phyloP scores from a whole-genome alignment of 306 rosid genomes.

The Quercus berberidifolia region DNA sequence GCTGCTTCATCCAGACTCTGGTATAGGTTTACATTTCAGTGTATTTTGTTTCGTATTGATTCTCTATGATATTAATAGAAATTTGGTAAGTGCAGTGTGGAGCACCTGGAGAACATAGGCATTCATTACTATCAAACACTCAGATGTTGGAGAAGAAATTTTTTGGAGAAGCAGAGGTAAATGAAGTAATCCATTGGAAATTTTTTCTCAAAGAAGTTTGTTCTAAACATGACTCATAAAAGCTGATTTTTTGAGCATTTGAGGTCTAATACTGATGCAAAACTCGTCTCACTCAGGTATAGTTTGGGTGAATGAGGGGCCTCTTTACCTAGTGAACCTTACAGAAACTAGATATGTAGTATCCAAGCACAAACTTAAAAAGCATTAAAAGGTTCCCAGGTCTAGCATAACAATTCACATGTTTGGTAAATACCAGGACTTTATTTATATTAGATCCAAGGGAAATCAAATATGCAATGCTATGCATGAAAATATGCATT shows the following conservation, averaged over 20 bases:
- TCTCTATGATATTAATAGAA: not conserved
- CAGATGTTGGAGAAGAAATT: constrained; percentile 81
- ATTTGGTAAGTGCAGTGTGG: constrained; percentile 23
- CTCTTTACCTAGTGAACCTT: no score
- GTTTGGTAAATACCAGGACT: no score
- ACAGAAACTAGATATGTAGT: no score
- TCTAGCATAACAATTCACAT: no score
- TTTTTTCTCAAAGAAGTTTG: not conserved
- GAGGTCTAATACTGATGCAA: no score
- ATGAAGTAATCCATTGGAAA: not conserved
- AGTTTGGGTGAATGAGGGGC: no score
- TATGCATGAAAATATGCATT: no score
- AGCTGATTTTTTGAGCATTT: not conserved
- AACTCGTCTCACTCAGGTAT: no score
- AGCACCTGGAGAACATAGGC: constrained; percentile 60
- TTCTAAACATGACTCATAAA: not conserved
- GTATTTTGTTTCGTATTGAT: not conserved
- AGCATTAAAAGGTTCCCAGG: no score
- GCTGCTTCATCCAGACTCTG: constrained; percentile 36
- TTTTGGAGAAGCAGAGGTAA: constrained; percentile 64
- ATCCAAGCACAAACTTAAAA: no score
- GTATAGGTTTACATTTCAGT: constrained; percentile 15
- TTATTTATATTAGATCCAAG: no score
- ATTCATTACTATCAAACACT: constrained; percentile 86
- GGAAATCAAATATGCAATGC: no score